Evolutionary conservation across 306 rosid genomes (phyloP), one percentile per base, ranked within the genome.

Genomic region (Ammopiptanthus mongolicus): DNA sequence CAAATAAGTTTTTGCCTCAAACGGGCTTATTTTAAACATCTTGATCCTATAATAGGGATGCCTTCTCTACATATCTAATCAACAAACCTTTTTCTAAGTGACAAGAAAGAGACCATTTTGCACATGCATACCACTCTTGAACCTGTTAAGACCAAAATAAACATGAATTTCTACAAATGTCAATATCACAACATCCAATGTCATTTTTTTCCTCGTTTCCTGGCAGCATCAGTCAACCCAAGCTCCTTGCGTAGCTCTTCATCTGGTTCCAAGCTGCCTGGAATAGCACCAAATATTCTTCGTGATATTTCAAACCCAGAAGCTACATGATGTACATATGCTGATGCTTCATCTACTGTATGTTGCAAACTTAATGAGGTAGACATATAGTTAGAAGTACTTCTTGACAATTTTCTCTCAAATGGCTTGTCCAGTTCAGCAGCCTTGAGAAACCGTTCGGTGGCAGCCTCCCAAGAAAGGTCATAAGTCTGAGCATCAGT

Each of bases 391-490:
- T 21, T 85, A 0, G 89, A 77, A 56, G 90, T 18, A 82, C 39
- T 69, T 64, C 53, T 63, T 6, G 86, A 80, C 48, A 74, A 47
- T 18, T 66, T 84, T 37, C 71, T 46, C 33, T 71, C 81, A 2
- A 31, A 2, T 3, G 83, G 65, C 65, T 74, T 83, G 79, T 91
- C 89, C 36, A 91, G 84, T 69, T 82, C 90, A 39, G 87, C 71
- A 4, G 80, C 87, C 71, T 37, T 81, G 18, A 91, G 85, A 83
- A 95, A 95, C 69, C 97, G 88, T 62, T 88, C 88, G 11, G 96
- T 95, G 48, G 98, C 98, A 0, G 98, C 87, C 78, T 82, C 97
- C 98, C 98, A 95, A 29, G 97, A 91, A 12, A 95, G 92, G 42
- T 74, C 86, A 15, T 82, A 83, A 65, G 80, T 87, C 25, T 91